Percentiles rank a stretch among this genome's conserved stretches.
phyloP scores from a whole-genome alignment of 805 yeast species.

The Torulaspora microellipsoides region DNA sequence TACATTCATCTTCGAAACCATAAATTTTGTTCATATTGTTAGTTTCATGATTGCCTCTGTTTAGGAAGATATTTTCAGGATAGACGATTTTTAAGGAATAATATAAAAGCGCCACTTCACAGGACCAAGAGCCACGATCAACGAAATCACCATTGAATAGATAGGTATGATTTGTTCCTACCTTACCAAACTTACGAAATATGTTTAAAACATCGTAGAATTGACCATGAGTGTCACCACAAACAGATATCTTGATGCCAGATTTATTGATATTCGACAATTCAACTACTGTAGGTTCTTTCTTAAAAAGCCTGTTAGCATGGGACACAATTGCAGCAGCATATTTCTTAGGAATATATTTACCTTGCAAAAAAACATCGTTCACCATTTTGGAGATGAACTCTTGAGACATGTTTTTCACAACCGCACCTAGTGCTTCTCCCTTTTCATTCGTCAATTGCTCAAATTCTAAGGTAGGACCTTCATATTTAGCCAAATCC shows the following conservation, averaged over 20 bases:
- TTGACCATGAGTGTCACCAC: conserved; percentile 98
- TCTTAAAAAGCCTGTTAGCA: conserved; percentile 56
- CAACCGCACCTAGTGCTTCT: conserved; percentile 24
- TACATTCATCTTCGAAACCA: conserved; percentile 95
- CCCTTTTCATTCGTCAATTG: conserved; percentile 28
- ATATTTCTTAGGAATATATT: conserved; percentile 71
- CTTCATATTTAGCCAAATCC: conserved; percentile 29
- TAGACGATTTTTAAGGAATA: conserved; percentile 71
- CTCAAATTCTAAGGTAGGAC: conserved; percentile 27
- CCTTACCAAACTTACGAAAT: conserved; percentile 70
- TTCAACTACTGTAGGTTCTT: conserved; percentile 76
- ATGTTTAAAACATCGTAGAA: conserved; percentile 83
- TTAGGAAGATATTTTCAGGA: conserved; percentile 67
- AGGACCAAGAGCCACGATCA: conserved; percentile 97
- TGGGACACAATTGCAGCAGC: conserved; percentile 76
- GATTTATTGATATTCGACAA: conserved; percentile 37
- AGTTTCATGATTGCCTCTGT: conserved; percentile 96
- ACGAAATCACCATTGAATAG: conserved; percentile 97
- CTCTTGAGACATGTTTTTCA: conserved; percentile 43
- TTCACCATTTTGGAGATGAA: conserved; percentile 62
- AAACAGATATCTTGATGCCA: conserved; percentile 59
- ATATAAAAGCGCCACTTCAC: conserved; percentile 84
- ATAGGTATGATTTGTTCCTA: conserved; percentile 58
- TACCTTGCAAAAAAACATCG: conserved; percentile 66
- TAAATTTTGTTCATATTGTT: conserved; percentile 94